Evolutionary conservation across 805 yeast genomes (phyloP).

Genomic region (Candida sithepensis): DNA sequence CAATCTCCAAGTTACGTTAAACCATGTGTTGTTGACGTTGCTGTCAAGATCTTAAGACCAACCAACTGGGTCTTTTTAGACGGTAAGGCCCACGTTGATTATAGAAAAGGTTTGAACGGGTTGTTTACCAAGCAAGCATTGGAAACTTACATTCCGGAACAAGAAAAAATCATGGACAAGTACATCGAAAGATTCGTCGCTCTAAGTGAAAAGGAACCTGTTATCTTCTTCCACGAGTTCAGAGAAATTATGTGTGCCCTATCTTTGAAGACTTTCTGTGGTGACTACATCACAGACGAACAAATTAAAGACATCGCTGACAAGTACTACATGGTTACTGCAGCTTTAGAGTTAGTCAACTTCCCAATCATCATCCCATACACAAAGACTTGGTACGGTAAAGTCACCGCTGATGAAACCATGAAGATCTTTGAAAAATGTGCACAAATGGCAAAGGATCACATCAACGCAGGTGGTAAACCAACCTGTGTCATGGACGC

Average conservation of each 20-base stretch:
- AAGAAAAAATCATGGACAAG: constrained; percentile 79
- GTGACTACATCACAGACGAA: constrained; percentile 88
- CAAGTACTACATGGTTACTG: constrained; percentile 87
- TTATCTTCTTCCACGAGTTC: constrained; percentile 84
- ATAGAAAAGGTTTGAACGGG: constrained; percentile 86
- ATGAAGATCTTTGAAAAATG: constrained; percentile 89
- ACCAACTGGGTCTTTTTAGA: constrained; percentile 97
- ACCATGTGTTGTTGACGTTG: constrained; percentile 98
- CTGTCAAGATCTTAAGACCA: constrained; percentile 89
- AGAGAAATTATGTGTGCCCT: constrained; percentile 96
- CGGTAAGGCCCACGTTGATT: constrained; percentile 93
- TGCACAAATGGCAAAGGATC: constrained; percentile 82
- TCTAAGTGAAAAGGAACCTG: constrained; percentile 55
- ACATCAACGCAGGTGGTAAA: constrained; percentile 70
- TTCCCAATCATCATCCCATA: constrained; percentile 95
- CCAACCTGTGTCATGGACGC: constrained; percentile 93
- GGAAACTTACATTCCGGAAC: constrained; percentile 77
- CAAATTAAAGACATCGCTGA: constrained; percentile 88
- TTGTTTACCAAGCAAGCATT: constrained; percentile 83
- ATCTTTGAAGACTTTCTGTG: constrained; percentile 91
- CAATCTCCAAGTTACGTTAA: constrained; percentile 84
- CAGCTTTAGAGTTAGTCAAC: constrained; percentile 94
- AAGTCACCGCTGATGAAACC: constrained; percentile 86
- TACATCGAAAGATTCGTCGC: constrained; percentile 68
- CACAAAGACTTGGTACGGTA: constrained; percentile 98